Conservation (phyloP, 441 rosid genomes). For the Dalechampia spathulata region DNA sequence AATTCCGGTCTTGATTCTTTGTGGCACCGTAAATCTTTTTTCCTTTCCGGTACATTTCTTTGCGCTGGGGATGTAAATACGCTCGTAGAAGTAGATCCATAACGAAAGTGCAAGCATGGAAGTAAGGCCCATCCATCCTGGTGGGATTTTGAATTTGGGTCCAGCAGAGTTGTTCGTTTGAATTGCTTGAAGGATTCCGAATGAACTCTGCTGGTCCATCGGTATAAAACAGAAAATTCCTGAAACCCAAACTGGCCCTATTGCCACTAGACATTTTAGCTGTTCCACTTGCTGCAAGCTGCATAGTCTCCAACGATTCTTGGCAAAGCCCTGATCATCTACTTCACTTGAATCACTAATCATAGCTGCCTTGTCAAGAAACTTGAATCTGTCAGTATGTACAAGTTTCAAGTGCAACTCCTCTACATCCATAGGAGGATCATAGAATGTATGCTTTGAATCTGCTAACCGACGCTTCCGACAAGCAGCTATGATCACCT, state of each 20-base stretch:
- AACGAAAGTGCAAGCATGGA: conserved; percentile 39
- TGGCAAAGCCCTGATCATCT: conserved; percentile 25
- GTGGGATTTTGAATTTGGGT: conserved; percentile 32
- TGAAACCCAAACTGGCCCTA: conserved; percentile 42
- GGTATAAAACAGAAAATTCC: conserved; percentile 34
- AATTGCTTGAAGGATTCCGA: conserved; percentile 46
- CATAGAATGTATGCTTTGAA: conserved; percentile 13
- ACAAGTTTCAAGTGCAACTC: conserved; percentile 11
- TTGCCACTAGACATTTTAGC: conserved; percentile 29
- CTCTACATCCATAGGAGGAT: conserved; percentile 22
- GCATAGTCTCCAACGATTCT: conserved; percentile 39
- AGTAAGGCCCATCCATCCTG: conserved; percentile 43
- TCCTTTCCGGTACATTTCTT: conserved; percentile 21
- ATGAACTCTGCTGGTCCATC: conserved; percentile 41
- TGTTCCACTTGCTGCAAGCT: conserved; percentile 44
- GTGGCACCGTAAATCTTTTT: conserved; percentile 25
- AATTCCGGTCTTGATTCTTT: conserved; percentile 39
- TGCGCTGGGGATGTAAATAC: conserved; percentile 15
- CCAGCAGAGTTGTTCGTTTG: conserved; percentile 25
- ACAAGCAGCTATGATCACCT: conserved; percentile 34
- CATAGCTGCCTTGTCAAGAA: conserved; percentile 40
- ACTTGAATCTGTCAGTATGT: conserved; percentile 25
- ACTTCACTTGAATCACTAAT: conserved; percentile 26
- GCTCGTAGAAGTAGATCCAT: conserved; percentile 45
- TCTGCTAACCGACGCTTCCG: conserved; percentile 14